A percentile compares a stretch with the other conserved stretches of the same genome.
These are phyloP conservation scores for Petrea volubilis DNA, from an alignment of 257 asterid genomes.

Conservation along the genomic window DNA sequence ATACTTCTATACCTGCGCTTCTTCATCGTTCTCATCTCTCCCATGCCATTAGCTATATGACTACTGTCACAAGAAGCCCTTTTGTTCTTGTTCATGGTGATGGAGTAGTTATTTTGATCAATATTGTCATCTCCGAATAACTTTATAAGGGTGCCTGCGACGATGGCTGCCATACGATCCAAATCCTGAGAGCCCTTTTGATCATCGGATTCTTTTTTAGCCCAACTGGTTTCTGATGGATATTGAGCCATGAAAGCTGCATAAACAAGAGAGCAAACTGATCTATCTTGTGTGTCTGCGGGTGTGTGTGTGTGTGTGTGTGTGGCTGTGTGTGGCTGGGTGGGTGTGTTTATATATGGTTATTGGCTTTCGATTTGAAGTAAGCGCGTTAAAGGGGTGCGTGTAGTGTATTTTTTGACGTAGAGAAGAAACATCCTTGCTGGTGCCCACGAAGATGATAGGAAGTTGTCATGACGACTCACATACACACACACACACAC, in stretches of 20 bases:
- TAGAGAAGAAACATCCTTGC: slow-evolving; percentile 17
- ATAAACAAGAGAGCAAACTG: background rate
- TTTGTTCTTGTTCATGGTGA: background rate
- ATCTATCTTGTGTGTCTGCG: background rate
- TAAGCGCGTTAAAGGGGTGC: slow-evolving; percentile 22
- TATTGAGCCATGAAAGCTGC: background rate
- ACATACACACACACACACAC: background rate
- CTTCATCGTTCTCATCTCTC: slow-evolving; percentile 14
- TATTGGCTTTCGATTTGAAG: background rate
- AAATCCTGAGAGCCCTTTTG: background rate
- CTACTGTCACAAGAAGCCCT: background rate
- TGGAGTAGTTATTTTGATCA: slow-evolving; percentile 3
- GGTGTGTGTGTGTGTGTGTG: background rate
- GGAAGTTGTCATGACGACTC: slow-evolving; percentile 15
- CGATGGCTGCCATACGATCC: background rate
- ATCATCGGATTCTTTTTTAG: background rate
- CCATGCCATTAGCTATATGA: background rate
- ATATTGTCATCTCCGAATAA: slow-evolving; percentile 30
- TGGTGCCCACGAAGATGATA: slow-evolving; percentile 19
- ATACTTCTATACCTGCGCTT: slow-evolving; percentile 36
- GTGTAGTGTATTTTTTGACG: slow-evolving; percentile 9
- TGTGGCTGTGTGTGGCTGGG: background rate
- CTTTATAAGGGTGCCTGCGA: slow-evolving; percentile 17
- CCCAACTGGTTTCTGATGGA: background rate
- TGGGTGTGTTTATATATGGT: background rate